Percentiles rank a stretch among this genome's conserved stretches.
These are phyloP conservation scores for Trypanosoma lewisi DNA, from an alignment of 208 protist species.

Conservation along the genomic window DNA sequence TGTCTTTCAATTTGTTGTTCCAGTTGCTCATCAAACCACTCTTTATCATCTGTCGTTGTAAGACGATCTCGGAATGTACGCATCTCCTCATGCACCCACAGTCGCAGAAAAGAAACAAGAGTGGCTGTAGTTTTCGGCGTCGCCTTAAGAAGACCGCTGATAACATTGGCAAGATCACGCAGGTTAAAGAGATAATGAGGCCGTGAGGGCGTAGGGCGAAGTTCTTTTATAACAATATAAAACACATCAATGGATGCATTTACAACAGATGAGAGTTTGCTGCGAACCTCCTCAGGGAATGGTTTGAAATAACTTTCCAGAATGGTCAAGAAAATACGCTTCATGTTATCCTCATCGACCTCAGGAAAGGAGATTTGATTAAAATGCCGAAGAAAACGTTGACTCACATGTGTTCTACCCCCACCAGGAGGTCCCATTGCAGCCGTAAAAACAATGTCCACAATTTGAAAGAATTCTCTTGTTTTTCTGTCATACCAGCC, in stretches of 20 bases:
- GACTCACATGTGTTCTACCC: constrained; percentile 94
- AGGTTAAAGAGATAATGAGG: constrained; percentile 99
- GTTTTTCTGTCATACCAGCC: constrained; percentile 97
- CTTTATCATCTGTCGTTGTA: constrained; percentile 81
- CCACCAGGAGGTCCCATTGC: constrained; percentile 98
- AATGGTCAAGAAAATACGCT: constrained; percentile 95
- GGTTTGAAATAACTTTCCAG: constrained; percentile 91
- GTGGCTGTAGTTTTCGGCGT: constrained; percentile 59
- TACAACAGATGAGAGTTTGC: constrained; percentile 74
- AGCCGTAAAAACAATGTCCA: constrained; percentile 92
- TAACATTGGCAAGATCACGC: constrained; percentile 96
- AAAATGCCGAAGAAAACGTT: constrained; percentile 97
- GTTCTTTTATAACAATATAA: constrained; percentile 87
- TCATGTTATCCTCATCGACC: constrained; percentile 94
- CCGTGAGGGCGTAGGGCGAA: constrained; percentile 96
- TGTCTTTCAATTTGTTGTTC: constrained; percentile 71
- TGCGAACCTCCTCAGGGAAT: constrained; percentile 86
- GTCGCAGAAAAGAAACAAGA: constrained; percentile 58
- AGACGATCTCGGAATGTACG: constrained; percentile 96
- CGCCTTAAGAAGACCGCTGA: constrained; percentile 94
- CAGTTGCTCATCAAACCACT: constrained; percentile 92
- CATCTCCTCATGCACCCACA: constrained; percentile 96
- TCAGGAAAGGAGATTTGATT: constrained; percentile 97
- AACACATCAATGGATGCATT: constrained; percentile 95
- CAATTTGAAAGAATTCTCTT: constrained; percentile 93